These are phyloP conservation scores for Ehretia macrophylla DNA, from an alignment of 257 asterid species.

Conservation along the genomic window DNA sequence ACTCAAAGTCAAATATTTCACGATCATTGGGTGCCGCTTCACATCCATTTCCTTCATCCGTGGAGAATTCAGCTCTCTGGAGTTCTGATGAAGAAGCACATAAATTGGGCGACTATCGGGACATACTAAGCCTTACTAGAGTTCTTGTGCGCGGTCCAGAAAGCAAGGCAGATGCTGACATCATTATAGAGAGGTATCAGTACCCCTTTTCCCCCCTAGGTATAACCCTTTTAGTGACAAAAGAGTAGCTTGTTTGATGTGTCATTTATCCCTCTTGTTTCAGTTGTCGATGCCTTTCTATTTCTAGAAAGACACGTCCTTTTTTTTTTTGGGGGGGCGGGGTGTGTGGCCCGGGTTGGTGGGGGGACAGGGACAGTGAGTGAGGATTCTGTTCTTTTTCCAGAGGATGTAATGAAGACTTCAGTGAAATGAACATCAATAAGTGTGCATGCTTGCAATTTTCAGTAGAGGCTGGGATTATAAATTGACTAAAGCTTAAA, in stretches of 20 bases:
- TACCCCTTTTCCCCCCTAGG: not conserved
- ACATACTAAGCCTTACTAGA: slow-evolving; percentile 86
- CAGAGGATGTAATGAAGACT: too few relatives aligned
- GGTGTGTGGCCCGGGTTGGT: not conserved
- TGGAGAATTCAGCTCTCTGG: slow-evolving; percentile 21
- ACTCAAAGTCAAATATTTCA: slow-evolving; percentile 30
- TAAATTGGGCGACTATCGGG: slow-evolving; percentile 82
- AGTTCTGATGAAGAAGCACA: slow-evolving; percentile 63
- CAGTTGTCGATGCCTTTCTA: too few relatives aligned
- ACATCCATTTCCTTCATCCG: slow-evolving; percentile 28
- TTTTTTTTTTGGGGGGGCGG: too few relatives aligned
- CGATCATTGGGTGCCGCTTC: slow-evolving; percentile 30
- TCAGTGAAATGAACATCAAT: too few relatives aligned
- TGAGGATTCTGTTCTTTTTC: too few relatives aligned
- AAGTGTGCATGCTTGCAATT: too few relatives aligned
- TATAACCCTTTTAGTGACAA: not conserved
- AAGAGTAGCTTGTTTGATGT: not conserved
- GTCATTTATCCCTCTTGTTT: too few relatives aligned
- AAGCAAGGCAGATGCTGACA: slow-evolving; percentile 88
- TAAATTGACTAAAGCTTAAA: too few relatives aligned
- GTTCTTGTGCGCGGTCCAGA: slow-evolving; percentile 96
- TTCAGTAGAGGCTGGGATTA: too few relatives aligned
- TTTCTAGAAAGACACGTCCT: too few relatives aligned
- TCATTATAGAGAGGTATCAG: slow-evolving; percentile 64
- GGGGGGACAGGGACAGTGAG: not conserved